A percentile compares a stretch with the other conserved stretches of the same genome.
Conservation (phyloP, 345 rosid genomes). For the Chamaenerion angustifolium region DNA sequence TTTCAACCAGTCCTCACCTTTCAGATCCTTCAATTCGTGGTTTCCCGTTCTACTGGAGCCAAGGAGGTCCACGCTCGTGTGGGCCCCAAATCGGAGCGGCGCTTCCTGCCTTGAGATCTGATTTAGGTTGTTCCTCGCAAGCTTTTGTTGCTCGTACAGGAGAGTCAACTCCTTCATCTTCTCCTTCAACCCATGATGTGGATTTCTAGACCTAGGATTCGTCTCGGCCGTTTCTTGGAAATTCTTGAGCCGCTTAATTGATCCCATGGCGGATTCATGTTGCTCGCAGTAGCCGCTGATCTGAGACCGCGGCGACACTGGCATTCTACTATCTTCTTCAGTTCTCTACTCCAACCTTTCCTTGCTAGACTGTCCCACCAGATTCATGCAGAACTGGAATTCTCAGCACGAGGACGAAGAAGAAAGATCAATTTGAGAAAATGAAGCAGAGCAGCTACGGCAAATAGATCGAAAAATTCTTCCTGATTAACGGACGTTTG, state of each 20-base stretch:
- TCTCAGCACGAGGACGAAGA: conserved; percentile 7
- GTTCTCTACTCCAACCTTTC: conserved; percentile 25
- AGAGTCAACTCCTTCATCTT: conserved; percentile 78
- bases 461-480: too few relatives aligned
- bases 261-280: conserved; percentile 12
- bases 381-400: conserved; percentile 7
- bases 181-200: conserved; percentile 87
- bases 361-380: conserved; percentile 9
- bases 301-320: conserved; percentile 75
- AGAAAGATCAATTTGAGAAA: background rate
- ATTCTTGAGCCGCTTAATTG: conserved; percentile 2
- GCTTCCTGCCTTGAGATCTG: conserved; percentile 22
- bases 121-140: conserved; percentile 38
- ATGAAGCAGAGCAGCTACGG: background rate
- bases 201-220: conserved; percentile 39
- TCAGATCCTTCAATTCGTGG: conserved; percentile 14
- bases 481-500: conserved; percentile 12
- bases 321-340: conserved; percentile 40
- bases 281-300: background rate
- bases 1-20: conserved; percentile 11
- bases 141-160: conserved; percentile 86
- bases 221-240: conserved; percentile 22
- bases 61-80: conserved; percentile 34
- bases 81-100: too few relatives aligned
- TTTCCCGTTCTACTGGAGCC: conserved; percentile 30